These are phyloP conservation scores for Chaetomium strumarium DNA, from an alignment of 2,329 filamentous ascomycete species.

Conservation along the genomic window DNA sequence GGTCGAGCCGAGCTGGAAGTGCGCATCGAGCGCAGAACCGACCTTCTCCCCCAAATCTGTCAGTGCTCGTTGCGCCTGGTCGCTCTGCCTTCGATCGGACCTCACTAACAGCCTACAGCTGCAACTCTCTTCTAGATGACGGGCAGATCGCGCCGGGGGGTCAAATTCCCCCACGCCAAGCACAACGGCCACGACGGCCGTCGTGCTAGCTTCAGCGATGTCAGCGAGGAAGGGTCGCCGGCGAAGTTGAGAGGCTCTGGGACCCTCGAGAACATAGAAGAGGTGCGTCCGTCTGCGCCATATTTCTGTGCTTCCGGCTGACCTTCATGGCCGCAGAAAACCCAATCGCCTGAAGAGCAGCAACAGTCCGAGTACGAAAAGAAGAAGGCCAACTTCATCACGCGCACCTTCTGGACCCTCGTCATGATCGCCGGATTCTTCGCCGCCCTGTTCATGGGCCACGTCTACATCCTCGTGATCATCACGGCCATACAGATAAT, in stretches of 20 bases:
- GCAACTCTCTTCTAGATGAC: conserved; percentile 24
- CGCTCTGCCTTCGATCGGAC: not conserved
- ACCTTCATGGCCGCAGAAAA: conserved; percentile 35
- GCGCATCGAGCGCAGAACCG: not conserved
- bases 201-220: conserved; percentile 66
- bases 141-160: conserved; percentile 42
- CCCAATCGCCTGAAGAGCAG: conserved; percentile 34
- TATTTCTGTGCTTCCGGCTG: conserved; percentile 9
- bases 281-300: conserved; percentile 25
- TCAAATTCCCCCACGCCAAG: conserved; percentile 44
- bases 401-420: conserved; percentile 93
- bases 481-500: conserved; percentile 93
- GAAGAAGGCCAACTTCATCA: conserved; percentile 98
- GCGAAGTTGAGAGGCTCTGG: conserved; percentile 20
- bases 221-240: conserved; percentile 53
- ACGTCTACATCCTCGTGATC: conserved; percentile 93
- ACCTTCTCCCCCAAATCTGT: not conserved
- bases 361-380: conserved; percentile 76
- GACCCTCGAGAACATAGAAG: conserved; percentile 35
- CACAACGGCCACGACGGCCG: conserved; percentile 49
- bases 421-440: conserved; percentile 97
- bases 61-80: not conserved
- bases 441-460: conserved; percentile 83
- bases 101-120: not conserved
- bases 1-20: not conserved